Evolutionary conservation across 306 rosid genomes (phyloP).

Genomic region (Prunus kanzakura): DNA sequence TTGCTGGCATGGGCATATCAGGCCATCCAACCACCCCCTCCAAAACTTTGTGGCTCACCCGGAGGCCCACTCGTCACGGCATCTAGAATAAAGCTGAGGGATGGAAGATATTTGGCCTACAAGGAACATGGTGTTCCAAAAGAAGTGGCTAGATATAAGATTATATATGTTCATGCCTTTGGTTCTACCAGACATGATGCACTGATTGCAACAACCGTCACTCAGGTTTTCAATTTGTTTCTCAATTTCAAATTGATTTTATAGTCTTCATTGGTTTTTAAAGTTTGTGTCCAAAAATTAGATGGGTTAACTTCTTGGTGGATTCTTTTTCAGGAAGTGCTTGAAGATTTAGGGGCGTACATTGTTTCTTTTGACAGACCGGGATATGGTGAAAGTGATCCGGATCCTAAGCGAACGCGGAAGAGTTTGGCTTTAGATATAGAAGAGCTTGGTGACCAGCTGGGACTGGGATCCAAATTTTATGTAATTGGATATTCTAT

Average conservation of each 20-base stretch:
- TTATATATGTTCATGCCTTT: slow-evolving; percentile 47
- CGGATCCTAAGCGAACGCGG: slow-evolving; percentile 26
- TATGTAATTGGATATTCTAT: slow-evolving; percentile 32
- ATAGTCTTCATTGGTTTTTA: background rate
- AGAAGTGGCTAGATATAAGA: slow-evolving; percentile 42
- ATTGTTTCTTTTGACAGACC: slow-evolving; percentile 29
- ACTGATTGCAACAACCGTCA: slow-evolving; percentile 3
- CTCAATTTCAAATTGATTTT: background rate
- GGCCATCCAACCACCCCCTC: slow-evolving; percentile 32
- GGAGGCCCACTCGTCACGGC: slow-evolving; percentile 53
- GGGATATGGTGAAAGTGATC: slow-evolving; percentile 40
- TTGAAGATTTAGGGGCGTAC: slow-evolving; percentile 17
- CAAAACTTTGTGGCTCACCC: slow-evolving; percentile 44
- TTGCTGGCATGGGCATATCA: slow-evolving; percentile 34
- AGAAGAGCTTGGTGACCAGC: slow-evolving; percentile 31
- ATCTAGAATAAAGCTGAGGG: slow-evolving; percentile 53
- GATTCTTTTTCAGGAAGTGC: slow-evolving; percentile 10
- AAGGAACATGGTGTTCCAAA: slow-evolving; percentile 51
- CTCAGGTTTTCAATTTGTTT: slow-evolving; percentile 16
- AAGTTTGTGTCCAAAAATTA: background rate
- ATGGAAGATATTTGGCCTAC: slow-evolving; percentile 68
- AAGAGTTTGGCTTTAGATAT: slow-evolving; percentile 37
- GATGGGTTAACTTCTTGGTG: background rate
- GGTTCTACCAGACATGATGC: slow-evolving; percentile 23
- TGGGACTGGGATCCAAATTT: slow-evolving; percentile 28